Evolutionary conservation across 164 flowering plant genomes (phyloP).

Genomic region (Paratinospora sagittata): DNA sequence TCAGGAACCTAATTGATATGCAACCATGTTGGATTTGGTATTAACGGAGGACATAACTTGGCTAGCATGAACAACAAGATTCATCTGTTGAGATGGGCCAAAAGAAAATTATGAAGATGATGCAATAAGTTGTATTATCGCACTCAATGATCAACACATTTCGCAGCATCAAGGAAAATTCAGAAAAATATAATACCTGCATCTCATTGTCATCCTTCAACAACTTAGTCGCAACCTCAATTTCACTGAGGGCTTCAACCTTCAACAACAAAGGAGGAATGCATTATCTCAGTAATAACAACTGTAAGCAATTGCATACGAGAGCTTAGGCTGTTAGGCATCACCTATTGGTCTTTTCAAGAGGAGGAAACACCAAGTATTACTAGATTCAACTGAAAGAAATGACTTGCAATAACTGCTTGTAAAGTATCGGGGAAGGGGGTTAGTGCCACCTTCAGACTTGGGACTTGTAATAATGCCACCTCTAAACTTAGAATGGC

Average conservation of each 20-base stretch:
- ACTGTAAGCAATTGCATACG: not conserved
- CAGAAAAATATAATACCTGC: constrained; percentile 39
- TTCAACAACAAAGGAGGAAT: constrained; percentile 20
- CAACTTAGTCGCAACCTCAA: constrained; percentile 84
- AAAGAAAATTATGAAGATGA: no score
- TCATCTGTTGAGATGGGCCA: no score
- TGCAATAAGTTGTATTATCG: not conserved
- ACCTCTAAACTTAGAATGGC: not conserved
- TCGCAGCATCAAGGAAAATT: not conserved
- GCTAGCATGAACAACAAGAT: no score
- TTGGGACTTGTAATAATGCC: not conserved
- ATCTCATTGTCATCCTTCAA: constrained; percentile 40
- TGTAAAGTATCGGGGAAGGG: no score
- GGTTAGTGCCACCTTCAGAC: not conserved
- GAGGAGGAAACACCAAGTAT: not conserved
- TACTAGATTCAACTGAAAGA: not conserved
- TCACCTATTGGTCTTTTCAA: not conserved
- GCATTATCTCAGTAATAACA: not conserved
- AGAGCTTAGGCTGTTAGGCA: not conserved
- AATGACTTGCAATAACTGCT: not conserved
- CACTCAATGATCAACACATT: not conserved
- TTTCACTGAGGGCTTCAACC: constrained; percentile 92
- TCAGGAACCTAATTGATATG: no score
- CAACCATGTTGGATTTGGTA: no score
- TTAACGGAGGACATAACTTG: no score